Evolutionary conservation across 2,329 filamentous ascomycete genomes (phyloP).

Genomic region (Monosporascus cannonballus): DNA sequence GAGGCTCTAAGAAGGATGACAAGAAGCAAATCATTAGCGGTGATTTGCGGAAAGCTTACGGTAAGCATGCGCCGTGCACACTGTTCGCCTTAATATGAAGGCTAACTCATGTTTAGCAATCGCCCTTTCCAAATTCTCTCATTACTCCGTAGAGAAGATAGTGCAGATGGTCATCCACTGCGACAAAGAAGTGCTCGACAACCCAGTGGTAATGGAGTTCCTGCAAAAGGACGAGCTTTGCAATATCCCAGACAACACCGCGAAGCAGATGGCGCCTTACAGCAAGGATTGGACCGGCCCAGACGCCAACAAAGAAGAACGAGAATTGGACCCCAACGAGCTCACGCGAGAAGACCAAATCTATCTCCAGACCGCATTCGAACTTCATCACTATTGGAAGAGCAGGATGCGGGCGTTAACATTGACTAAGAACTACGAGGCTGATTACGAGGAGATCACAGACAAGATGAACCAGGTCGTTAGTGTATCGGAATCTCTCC

Average conservation of each 20-base stretch:
- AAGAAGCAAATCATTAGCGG: constrained; percentile 96
- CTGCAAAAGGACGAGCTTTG: constrained; percentile 88
- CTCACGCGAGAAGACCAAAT: constrained; percentile 94
- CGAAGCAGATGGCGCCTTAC: constrained; percentile 90
- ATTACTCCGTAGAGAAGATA: constrained; percentile 74
- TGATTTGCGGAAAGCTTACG: constrained; percentile 83
- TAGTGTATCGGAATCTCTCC: constrained; percentile 76
- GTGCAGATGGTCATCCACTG: constrained; percentile 94
- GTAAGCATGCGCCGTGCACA: constrained; percentile 35
- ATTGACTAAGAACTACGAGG: constrained; percentile 76
- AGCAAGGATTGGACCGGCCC: constrained; percentile 94
- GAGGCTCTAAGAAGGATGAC: constrained; percentile 72
- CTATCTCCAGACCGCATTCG: constrained; percentile 86
- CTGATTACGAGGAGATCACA: constrained; percentile 88
- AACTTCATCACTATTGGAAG: constrained; percentile 98
- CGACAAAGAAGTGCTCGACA: constrained; percentile 82
- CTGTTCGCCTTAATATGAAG: not conserved
- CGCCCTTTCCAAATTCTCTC: constrained; percentile 88
- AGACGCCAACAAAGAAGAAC: constrained; percentile 67
- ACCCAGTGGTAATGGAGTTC: constrained; percentile 93
- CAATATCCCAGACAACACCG: constrained; percentile 82
- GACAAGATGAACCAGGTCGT: constrained; percentile 82
- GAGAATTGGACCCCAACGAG: constrained; percentile 81
- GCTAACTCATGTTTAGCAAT: constrained; percentile 56
- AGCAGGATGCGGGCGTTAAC: constrained; percentile 87